Evolutionary conservation across 2,329 filamentous ascomycete genomes (phyloP).

Genomic region (Rachicladosporium sp.): DNA sequence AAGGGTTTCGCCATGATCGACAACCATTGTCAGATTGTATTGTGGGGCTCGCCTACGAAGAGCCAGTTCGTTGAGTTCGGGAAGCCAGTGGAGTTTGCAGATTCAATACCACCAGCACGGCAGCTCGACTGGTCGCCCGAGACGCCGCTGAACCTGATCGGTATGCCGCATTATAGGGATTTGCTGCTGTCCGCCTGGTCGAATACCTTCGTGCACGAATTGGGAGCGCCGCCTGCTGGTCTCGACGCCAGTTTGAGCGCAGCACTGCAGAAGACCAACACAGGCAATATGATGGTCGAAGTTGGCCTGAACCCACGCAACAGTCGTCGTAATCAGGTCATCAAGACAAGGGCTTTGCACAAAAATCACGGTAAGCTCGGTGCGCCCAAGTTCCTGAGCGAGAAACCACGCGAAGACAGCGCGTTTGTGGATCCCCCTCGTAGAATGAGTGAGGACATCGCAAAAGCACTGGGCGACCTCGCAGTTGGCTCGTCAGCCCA

Average conservation of each 20-base stretch:
- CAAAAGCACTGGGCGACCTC: slow-evolving; percentile 53
- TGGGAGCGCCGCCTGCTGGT: slow-evolving; percentile 68
- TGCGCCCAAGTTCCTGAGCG: slow-evolving; percentile 88
- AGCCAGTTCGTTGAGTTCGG: slow-evolving; percentile 76
- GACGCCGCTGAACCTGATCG: slow-evolving; percentile 70
- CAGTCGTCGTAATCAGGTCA: slow-evolving; percentile 66
- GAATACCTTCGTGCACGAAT: slow-evolving; percentile 66
- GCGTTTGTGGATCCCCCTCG: slow-evolving; percentile 29
- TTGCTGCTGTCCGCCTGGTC: slow-evolving; percentile 82
- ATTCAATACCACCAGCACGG: slow-evolving; percentile 46
- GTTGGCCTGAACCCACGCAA: slow-evolving; percentile 42
- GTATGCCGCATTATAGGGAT: slow-evolving; percentile 90
- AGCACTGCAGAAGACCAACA: slow-evolving; percentile 57
- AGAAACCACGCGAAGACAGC: slow-evolving; percentile 59
- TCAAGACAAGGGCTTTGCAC: slow-evolving; percentile 35
- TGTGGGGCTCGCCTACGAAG: slow-evolving; percentile 81
- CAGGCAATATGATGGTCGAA: slow-evolving; percentile 35
- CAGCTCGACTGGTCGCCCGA: slow-evolving; percentile 38
- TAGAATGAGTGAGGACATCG: slow-evolving; percentile 43
- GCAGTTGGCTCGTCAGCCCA: slow-evolving; percentile 65
- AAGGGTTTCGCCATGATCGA: slow-evolving; percentile 76
- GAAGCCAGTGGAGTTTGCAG: slow-evolving; percentile 65
- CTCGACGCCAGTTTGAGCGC: slow-evolving; percentile 60
- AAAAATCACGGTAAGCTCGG: slow-evolving; percentile 50
- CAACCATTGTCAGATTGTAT: slow-evolving; percentile 62